Conservation (phyloP, 345 rosid species). For the Linum trigynum region DNA sequence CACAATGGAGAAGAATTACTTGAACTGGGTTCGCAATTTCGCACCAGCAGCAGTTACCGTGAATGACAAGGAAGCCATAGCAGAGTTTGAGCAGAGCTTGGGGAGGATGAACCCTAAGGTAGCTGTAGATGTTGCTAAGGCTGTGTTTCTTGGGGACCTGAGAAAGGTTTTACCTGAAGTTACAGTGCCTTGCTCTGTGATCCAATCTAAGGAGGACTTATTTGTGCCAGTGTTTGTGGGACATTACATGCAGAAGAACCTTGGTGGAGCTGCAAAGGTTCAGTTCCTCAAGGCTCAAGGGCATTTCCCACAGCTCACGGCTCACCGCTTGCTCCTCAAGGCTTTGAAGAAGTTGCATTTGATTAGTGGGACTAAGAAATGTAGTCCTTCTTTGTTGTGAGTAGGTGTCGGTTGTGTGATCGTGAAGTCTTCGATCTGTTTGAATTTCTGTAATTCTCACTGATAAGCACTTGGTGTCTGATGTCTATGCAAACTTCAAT, state of each 20-base stretch:
- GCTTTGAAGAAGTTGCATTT: slow-evolving; percentile 7
- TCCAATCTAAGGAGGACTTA: slow-evolving; percentile 19
- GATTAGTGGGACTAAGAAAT: background rate
- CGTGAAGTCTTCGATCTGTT: no score
- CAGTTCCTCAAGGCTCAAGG: slow-evolving; percentile 20
- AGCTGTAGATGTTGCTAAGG: slow-evolving; percentile 13
- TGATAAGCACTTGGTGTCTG: no score
- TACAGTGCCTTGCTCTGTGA: slow-evolving; percentile 23
- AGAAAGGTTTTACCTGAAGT: slow-evolving; percentile 20
- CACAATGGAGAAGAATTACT: slow-evolving; percentile 15
- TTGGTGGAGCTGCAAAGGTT: slow-evolving; percentile 18
- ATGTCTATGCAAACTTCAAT: no score
- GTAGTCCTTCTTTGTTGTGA: background rate
- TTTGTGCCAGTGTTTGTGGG: slow-evolving; percentile 20
- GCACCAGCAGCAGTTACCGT: slow-evolving; percentile 12
- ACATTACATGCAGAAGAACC: slow-evolving; percentile 20
- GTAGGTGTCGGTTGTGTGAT: no score
- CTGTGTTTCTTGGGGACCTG: slow-evolving; percentile 21
- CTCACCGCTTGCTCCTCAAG: slow-evolving; percentile 15
- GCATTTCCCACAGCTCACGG: slow-evolving; percentile 28
- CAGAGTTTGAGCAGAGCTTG: slow-evolving; percentile 17
- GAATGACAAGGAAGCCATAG: slow-evolving; percentile 14
- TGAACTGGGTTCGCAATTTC: slow-evolving; percentile 16
- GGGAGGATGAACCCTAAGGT: slow-evolving; percentile 16
- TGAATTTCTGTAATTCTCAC: no score